Percentiles rank a stretch among this genome's conserved stretches.
phyloP scores from a whole-genome alignment of 2,329 filamentous ascomycete genomes.

The Pseudopyrenochaeta lycopersici region DNA sequence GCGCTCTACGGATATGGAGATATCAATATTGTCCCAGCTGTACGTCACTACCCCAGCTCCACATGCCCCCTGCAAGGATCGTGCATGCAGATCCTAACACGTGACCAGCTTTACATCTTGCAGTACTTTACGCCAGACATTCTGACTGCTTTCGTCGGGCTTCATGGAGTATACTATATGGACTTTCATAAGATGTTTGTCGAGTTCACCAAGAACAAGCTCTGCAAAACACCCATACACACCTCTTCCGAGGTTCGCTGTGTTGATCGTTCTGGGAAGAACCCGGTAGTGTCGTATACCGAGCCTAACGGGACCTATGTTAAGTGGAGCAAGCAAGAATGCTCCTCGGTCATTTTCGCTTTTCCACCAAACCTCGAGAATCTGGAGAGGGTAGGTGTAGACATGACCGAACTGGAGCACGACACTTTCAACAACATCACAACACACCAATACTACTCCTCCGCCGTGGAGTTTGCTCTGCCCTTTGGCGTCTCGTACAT shows the following conservation, averaged over 20 bases:
- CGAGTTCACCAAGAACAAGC: slow-evolving; percentile 39
- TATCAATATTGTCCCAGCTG: slow-evolving; percentile 47
- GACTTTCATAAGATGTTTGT: slow-evolving; percentile 50
- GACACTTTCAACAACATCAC: slow-evolving; percentile 42
- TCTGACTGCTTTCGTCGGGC: slow-evolving; percentile 46
- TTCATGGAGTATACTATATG: slow-evolving; percentile 48
- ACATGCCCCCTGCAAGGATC: slow-evolving; percentile 27
- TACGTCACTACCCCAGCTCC: slow-evolving; percentile 33
- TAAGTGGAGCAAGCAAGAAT: slow-evolving; percentile 44
- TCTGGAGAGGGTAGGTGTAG: slow-evolving; percentile 42
- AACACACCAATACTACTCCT: slow-evolving; percentile 49
- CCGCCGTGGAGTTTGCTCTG: slow-evolving; percentile 42
- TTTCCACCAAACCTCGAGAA: slow-evolving; percentile 47
- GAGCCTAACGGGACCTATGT: slow-evolving; percentile 38
- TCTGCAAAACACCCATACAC: slow-evolving; percentile 44
- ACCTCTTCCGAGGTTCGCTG: slow-evolving; percentile 45
- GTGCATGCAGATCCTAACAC: slow-evolving; percentile 36
- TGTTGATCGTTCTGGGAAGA: slow-evolving; percentile 45
- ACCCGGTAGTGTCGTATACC: slow-evolving; percentile 46
- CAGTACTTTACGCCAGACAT: slow-evolving; percentile 51
- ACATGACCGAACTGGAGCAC: slow-evolving; percentile 44
- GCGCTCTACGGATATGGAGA: slow-evolving; percentile 51
- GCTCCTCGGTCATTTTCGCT: slow-evolving; percentile 46
- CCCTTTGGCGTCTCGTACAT: slow-evolving; percentile 50
- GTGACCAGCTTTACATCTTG: slow-evolving; percentile 48